These are phyloP conservation scores for Comarum palustre DNA, from an alignment of 306 rosid genomes.

Conservation along the genomic window DNA sequence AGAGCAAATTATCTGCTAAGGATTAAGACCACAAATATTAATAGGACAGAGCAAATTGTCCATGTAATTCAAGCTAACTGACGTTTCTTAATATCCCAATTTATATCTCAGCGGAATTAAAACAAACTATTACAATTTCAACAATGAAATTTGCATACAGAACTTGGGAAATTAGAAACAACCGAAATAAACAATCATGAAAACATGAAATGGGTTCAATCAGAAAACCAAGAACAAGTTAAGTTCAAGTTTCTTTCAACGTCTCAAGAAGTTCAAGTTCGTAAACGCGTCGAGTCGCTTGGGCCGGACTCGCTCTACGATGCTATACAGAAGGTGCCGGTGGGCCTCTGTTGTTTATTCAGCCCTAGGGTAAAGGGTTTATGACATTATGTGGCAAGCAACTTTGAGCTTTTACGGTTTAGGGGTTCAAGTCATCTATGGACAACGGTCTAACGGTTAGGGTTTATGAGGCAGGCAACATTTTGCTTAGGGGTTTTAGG, in stretches of 20 bases:
- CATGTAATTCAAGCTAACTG: background rate
- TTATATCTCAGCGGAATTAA: background rate
- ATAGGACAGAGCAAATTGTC: background rate
- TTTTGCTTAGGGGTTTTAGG: background rate
- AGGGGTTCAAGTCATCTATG: too few relatives aligned
- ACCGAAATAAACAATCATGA: conserved; percentile 1
- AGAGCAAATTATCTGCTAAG: background rate
- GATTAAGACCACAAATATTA: background rate
- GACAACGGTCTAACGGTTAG: background rate
- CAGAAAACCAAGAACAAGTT: background rate
- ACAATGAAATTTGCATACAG: background rate
- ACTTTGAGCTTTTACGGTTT: too few relatives aligned
- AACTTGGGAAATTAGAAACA: background rate
- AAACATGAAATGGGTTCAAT: background rate
- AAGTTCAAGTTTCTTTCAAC: too few relatives aligned
- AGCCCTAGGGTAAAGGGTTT: too few relatives aligned
- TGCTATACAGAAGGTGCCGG: background rate
- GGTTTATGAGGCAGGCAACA: background rate
- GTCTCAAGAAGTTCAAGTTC: too few relatives aligned
- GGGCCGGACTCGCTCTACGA: background rate
- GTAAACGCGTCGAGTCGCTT: background rate
- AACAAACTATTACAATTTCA: background rate
- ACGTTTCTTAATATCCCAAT: background rate
- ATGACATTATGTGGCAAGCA: too few relatives aligned
- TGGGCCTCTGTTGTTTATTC: background rate